Conservation (phyloP, 1,284 basidiomycete genomes). For the Phlebopus sp. region DNA sequence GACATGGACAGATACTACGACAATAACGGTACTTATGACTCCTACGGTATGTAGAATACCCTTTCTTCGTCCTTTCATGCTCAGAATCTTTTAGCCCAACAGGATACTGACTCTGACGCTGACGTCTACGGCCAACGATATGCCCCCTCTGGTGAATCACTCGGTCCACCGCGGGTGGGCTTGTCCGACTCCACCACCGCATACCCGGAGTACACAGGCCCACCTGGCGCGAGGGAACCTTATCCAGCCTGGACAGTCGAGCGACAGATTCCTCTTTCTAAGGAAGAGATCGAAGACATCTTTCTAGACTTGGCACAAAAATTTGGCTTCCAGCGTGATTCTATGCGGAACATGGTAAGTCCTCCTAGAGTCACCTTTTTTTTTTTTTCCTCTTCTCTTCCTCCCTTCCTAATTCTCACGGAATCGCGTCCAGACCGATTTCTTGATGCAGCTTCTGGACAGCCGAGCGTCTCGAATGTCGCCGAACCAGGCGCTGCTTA, state of each 20-base stretch:
- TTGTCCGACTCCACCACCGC: constrained; percentile 63
- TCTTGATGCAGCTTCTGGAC: constrained; percentile 97
- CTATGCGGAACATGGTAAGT: constrained; percentile 85
- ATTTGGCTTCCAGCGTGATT: constrained; percentile 96
- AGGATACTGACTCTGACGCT: constrained; percentile 73
- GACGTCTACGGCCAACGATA: constrained; percentile 70
- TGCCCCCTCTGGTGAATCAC: constrained; percentile 68
- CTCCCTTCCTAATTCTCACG: no score
- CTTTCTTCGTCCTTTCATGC: constrained; percentile 15
- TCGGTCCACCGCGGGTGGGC: constrained; percentile 57
- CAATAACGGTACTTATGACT: constrained; percentile 58
- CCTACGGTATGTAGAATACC: constrained; percentile 48
- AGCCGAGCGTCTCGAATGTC: constrained; percentile 97
- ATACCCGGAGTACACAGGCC: constrained; percentile 51
- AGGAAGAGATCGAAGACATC: constrained; percentile 99
- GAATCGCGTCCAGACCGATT: constrained; percentile 72
- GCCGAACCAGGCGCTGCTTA: constrained; percentile 91
- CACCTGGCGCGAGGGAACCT: constrained; percentile 62
- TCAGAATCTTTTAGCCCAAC: constrained; percentile 42
- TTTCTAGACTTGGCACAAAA: constrained; percentile 98
- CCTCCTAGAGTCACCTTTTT: constrained; percentile 2
- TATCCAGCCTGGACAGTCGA: constrained; percentile 95
- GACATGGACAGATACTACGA: constrained; percentile 62
- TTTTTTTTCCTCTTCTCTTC: constrained; percentile 5
- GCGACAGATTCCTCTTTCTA: constrained; percentile 91